These are phyloP conservation scores for Toxoplasma gondii DNA, from an alignment of 169 alveolate genomes.

Conservation along the genomic window DNA sequence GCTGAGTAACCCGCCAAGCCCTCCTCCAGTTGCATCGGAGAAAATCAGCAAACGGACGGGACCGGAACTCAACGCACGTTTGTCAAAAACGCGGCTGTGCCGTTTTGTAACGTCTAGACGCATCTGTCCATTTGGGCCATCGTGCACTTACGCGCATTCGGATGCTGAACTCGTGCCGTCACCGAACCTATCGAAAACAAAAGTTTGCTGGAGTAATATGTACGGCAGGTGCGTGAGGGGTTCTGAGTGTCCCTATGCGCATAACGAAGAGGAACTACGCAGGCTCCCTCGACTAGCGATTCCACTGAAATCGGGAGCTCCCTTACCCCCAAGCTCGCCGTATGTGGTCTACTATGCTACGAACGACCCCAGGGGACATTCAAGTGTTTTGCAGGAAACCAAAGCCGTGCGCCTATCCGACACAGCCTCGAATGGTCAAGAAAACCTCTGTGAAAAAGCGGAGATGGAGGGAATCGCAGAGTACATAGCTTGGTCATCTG, in stretches of 20 bases:
- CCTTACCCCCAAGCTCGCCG: constrained; percentile 13
- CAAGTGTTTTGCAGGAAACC: not conserved
- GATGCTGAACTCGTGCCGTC: constrained; percentile 28
- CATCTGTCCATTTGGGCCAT: constrained; percentile 21
- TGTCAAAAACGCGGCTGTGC: constrained; percentile 9
- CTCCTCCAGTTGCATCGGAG: not conserved
- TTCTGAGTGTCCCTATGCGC: not conserved
- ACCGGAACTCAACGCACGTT: constrained; percentile 30
- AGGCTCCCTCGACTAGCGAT: not conserved
- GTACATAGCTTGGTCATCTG: constrained; percentile 2
- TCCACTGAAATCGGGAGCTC: constrained; percentile 10
- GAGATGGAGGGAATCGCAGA: not conserved
- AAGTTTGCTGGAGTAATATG: constrained; percentile 30
- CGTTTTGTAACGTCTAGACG: constrained; percentile 18
- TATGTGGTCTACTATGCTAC: not conserved
- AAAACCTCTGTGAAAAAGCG: not conserved
- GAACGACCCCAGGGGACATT: constrained; percentile 5
- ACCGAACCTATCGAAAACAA: constrained; percentile 22
- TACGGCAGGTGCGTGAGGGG: constrained; percentile 17
- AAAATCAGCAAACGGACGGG: constrained; percentile 16
- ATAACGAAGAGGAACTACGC: constrained; percentile 35
- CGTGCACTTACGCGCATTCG: constrained; percentile 29
- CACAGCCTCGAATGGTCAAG: not conserved
- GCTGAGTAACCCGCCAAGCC: not conserved
- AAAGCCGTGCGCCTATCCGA: not conserved